Evolutionary conservation across 1,139 yeast genomes (phyloP).

Genomic region (Candida sp.): DNA sequence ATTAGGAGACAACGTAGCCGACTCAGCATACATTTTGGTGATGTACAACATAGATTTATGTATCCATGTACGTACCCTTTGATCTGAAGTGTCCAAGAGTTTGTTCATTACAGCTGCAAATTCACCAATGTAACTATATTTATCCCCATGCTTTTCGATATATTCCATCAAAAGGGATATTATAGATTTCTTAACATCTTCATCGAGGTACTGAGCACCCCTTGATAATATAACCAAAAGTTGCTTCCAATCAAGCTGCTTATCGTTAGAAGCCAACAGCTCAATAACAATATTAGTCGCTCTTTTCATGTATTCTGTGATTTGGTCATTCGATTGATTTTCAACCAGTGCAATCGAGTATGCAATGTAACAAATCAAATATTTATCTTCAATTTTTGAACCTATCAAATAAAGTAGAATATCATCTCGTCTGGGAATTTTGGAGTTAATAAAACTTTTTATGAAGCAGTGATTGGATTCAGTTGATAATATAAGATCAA

Average conservation of each 20-base stretch:
- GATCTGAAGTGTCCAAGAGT: slow-evolving; percentile 4
- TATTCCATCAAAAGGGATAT: slow-evolving; percentile 11
- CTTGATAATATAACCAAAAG: slow-evolving; percentile 7
- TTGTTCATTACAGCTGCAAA: slow-evolving; percentile 16
- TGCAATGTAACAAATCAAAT: slow-evolving; percentile 19
- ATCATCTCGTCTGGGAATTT: slow-evolving; percentile 6
- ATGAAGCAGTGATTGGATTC: slow-evolving; percentile 18
- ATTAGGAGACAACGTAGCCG: slow-evolving; percentile 23
- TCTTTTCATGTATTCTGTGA: slow-evolving; percentile 3
- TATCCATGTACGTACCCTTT: slow-evolving; percentile 28
- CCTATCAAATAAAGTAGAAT: slow-evolving; percentile 14
- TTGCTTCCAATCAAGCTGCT: slow-evolving; percentile 11
- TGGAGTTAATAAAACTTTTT: slow-evolving; percentile 14
- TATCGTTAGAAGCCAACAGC: slow-evolving; percentile 9
- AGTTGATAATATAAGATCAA: slow-evolving; percentile 12
- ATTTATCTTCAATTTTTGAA: slow-evolving; percentile 13
- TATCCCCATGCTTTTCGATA: slow-evolving; percentile 13
- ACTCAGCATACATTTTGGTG: slow-evolving; percentile 64
- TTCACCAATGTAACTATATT: slow-evolving; percentile 20
- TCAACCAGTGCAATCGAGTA: slow-evolving; percentile 13
- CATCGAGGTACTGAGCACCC: neutral
- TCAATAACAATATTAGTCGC: slow-evolving; percentile 6
- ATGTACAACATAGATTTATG: slow-evolving; percentile 53
- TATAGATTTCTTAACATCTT: slow-evolving; percentile 2
- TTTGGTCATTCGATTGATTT: slow-evolving; percentile 1